A percentile compares a stretch with the other conserved stretches of the same genome.
Evolutionary conservation across 2,329 filamentous ascomycete species (phyloP).

Genomic region (Aspergillus pseudoglaucus): DNA sequence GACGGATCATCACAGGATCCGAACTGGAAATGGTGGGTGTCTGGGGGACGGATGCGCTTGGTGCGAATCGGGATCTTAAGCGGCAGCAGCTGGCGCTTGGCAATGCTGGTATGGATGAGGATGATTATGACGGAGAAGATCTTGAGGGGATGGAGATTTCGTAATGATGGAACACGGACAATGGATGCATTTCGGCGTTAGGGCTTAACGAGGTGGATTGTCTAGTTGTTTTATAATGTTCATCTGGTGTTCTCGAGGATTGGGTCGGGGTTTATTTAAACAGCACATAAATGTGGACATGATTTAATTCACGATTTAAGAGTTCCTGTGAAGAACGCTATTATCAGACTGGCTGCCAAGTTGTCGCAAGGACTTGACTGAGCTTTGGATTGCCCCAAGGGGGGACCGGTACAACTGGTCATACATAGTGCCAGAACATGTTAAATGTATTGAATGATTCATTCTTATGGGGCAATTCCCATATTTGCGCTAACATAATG

Average conservation of each 20-base stretch:
- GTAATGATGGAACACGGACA: slow-evolving; percentile 10
- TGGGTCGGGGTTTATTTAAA: neutral
- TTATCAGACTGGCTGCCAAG: no score
- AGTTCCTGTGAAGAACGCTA: no score
- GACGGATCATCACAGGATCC: slow-evolving; percentile 81
- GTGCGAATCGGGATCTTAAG: slow-evolving; percentile 25
- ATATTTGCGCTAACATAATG: no score
- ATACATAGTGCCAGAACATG: no score
- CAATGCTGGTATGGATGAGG: slow-evolving; percentile 25
- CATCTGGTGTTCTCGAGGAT: no score
- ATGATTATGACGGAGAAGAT: slow-evolving; percentile 42
- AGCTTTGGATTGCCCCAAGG: no score
- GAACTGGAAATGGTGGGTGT: slow-evolving; percentile 62
- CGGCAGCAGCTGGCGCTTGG: slow-evolving; percentile 21
- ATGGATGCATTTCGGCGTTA: slow-evolving; percentile 10
- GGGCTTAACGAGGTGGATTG: slow-evolving; percentile 5
- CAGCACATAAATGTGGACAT: no score
- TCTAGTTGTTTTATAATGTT: neutral
- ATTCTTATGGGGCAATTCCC: no score
- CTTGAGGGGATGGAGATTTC: slow-evolving; percentile 43
- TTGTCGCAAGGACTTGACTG: no score
- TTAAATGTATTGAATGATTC: no score
- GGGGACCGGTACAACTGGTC: no score
- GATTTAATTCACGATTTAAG: no score
- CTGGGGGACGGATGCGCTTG: slow-evolving; percentile 44